Evolutionary conservation across 2,329 filamentous ascomycete genomes (phyloP), one percentile per base, ranked within the genome.

Genomic region (Arthroderma sp.): DNA sequence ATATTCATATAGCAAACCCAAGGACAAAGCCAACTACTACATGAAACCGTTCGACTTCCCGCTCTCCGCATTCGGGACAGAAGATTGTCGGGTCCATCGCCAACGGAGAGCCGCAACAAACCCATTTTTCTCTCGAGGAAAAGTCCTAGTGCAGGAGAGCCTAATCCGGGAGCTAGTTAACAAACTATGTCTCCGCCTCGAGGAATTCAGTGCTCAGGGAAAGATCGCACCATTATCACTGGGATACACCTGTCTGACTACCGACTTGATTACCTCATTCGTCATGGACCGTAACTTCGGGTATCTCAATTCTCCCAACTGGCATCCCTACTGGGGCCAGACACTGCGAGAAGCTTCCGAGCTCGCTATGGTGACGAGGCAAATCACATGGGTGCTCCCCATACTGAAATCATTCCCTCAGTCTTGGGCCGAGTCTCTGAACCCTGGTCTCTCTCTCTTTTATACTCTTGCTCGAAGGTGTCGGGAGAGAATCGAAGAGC

Each of bases 241-340:
- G 4, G 50, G 50, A 8, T 52, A 48, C 30, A 49, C 47, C 7
- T 52, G 50, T 38, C 40, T 52, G 5, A 65, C 65, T 1, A 67
- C 66, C 30, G 68, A 71, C 30, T 61, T 70, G 38, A 67, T 72
- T 49, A 67, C 66, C 47, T 59, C 66, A 43, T 70, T 69, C 47
- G 55, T 55, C n/a, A 55, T 61, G 52, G 54, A 55, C n/a, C 43
- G 52, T 9, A 52, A 51, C 1, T 61, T 55, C 37, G 49, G 57
- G 43, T 61, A 59, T 50, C 52, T 63, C 6, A 58, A 61, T 28
- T 50, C 53, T 5, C 51, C 56, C 1, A 57, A 60, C 32, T 62
- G 48, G 48, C 42, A 47, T 37, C 48, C 48, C n/a, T 31, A 43
- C 29, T 62, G 59, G 59, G 51, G 53, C 5, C 52, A 53, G 15